phyloP scores from a whole-genome alignment of 1,139 yeast genomes.

The Saccharomyces pastorianus region DNA sequence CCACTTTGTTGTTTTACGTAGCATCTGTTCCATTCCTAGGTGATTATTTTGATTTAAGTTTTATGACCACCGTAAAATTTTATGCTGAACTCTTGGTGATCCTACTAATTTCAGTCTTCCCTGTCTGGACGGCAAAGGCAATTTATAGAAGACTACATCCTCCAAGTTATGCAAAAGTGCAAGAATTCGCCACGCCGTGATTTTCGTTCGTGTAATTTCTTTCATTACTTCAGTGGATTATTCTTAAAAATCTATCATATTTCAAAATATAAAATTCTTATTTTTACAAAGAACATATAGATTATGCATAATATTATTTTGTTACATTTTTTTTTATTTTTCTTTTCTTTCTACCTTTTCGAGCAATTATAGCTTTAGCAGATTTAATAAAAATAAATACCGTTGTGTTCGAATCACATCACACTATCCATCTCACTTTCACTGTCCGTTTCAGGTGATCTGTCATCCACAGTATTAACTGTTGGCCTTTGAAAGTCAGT shows the following conservation, averaged over 20 bases:
- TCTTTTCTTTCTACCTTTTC: neutral
- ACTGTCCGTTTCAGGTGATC: slow-evolving; percentile 29
- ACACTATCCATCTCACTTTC: slow-evolving; percentile 33
- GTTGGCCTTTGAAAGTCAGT: slow-evolving; percentile 72
- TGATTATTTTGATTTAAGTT: slow-evolving; percentile 73
- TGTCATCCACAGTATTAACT: slow-evolving; percentile 11
- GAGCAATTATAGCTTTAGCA: neutral
- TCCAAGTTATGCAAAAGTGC: slow-evolving; percentile 97
- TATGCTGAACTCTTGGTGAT: slow-evolving; percentile 67
- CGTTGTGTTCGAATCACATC: neutral
- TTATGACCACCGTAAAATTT: slow-evolving; percentile 51
- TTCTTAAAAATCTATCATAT: neutral
- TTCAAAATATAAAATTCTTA: neutral
- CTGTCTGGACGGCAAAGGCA: slow-evolving; percentile 81
- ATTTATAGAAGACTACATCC: slow-evolving; percentile 73
- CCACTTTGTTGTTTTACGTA: slow-evolving; percentile 60
- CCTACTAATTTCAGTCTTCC: slow-evolving; percentile 64
- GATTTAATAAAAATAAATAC: no score
- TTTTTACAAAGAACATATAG: neutral
- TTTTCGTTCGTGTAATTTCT: no score
- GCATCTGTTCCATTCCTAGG: slow-evolving; percentile 72
- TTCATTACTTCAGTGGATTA: slow-evolving; percentile 12
- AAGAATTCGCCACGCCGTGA: slow-evolving; percentile 35
- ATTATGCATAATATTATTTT: neutral
- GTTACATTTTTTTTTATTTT: neutral